A percentile compares a stretch with the other conserved stretches of the same genome.
phyloP scores from a whole-genome alignment of 768 basidiomycete species.

The Pulveroboletus sp. region DNA sequence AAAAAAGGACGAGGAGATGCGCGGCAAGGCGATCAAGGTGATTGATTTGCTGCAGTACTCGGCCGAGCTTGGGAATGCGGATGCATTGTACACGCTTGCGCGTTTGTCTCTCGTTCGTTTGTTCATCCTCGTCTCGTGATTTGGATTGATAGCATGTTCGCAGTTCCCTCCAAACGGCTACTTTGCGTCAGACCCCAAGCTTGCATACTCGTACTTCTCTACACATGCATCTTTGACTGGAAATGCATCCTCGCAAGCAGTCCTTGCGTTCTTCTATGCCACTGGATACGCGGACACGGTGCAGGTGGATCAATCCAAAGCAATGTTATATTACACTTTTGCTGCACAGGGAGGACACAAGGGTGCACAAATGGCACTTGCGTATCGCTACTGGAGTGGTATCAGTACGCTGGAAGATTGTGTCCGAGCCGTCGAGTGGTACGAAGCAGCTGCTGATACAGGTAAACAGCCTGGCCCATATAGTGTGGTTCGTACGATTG shows the following conservation, averaged over 20 bases:
- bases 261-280: constrained; percentile 85
- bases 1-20: constrained; percentile 64
- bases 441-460: constrained; percentile 85
- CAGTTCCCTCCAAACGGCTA: constrained; percentile 75
- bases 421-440: constrained; percentile 80
- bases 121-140: not conserved
- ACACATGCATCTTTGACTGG: constrained; percentile 68
- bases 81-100: constrained; percentile 69
- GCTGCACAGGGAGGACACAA: constrained; percentile 85
- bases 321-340: constrained; percentile 92
- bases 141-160: not conserved
- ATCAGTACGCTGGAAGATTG: constrained; percentile 91
- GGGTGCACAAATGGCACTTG: constrained; percentile 90
- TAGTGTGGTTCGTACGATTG: not conserved
- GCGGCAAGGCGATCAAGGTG: constrained; percentile 75
- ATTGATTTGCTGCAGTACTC: constrained; percentile 80
- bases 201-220: constrained; percentile 62
- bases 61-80: constrained; percentile 70
- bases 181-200: constrained; percentile 57
- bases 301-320: constrained; percentile 70
- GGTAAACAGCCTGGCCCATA: constrained; percentile 44
- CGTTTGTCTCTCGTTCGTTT: constrained; percentile 62
- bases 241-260: constrained; percentile 83
- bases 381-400: constrained; percentile 93
- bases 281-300: constrained; percentile 74